Conservation (phyloP, 2,329 filamentous ascomycete genomes). For the Neurospora sp. region DNA sequence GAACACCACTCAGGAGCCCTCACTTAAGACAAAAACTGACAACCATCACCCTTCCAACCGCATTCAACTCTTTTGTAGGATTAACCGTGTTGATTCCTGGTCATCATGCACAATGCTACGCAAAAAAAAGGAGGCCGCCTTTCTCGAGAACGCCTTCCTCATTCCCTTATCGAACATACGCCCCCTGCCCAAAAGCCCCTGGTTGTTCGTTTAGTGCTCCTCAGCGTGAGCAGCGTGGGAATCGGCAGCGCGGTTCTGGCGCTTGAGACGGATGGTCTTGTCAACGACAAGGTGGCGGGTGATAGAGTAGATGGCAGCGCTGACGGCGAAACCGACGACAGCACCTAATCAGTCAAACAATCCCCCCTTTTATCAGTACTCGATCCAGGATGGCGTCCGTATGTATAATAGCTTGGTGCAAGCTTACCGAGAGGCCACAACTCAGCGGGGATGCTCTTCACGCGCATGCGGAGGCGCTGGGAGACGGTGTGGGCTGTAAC, state of each 20-base stretch:
- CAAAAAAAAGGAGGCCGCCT: constrained; percentile 7
- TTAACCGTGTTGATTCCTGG: constrained; percentile 1
- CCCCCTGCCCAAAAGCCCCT: constrained; percentile 9
- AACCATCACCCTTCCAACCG: neutral
- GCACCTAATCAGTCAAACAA: constrained; percentile 44
- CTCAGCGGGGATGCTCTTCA: constrained; percentile 87
- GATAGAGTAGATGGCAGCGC: constrained; percentile 74
- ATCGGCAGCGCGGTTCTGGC: constrained; percentile 49
- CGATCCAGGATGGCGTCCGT: constrained; percentile 6
- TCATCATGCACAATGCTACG: constrained; percentile 15
- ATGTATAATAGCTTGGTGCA: constrained; percentile 13
- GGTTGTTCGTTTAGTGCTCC: constrained; percentile 9
- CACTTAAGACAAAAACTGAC: neutral
- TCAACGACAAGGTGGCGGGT: constrained; percentile 74
- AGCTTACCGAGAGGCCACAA: constrained; percentile 82
- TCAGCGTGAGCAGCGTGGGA: constrained; percentile 27
- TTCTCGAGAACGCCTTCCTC: constrained; percentile 1
- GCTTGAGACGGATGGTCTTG: constrained; percentile 81
- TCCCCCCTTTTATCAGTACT: neutral
- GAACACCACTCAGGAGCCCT: neutral
- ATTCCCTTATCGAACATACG: constrained; percentile 8
- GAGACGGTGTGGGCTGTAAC: constrained; percentile 84
- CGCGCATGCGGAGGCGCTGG: constrained; percentile 71
- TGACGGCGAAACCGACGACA: constrained; percentile 77
- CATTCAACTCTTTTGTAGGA: neutral